phyloP scores from a whole-genome alignment of 2,329 filamentous ascomycete species.

The Fusarium setosum region DNA sequence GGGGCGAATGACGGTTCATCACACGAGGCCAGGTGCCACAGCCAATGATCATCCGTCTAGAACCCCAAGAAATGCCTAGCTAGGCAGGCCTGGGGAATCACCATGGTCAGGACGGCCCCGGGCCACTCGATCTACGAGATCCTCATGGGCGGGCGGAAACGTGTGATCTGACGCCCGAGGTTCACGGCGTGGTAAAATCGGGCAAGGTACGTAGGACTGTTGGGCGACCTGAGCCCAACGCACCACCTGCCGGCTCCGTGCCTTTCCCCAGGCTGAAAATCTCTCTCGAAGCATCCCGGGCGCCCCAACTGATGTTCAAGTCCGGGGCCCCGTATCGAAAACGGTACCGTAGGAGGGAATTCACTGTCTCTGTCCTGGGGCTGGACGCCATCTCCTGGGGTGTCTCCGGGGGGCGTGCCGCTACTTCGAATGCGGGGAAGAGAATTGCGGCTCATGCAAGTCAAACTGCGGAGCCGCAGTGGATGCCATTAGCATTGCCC shows the following conservation, averaged over 20 bases:
- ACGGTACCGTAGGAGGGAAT: constrained; percentile 38
- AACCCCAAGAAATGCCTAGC: constrained; percentile 20
- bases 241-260: constrained; percentile 14
- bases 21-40: constrained; percentile 10
- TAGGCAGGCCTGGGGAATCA: constrained; percentile 14
- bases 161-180: constrained; percentile 6
- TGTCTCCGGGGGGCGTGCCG: constrained; percentile 31
- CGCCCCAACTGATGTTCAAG: constrained; percentile 31
- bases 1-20: constrained; percentile 13
- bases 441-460: constrained; percentile 46
- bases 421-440: constrained; percentile 43
- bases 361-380: constrained; percentile 5
- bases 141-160: constrained; percentile 23
- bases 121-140: constrained; percentile 9
- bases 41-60: constrained; percentile 13
- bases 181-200: constrained; percentile 7
- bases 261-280: constrained; percentile 21
- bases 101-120: constrained; percentile 14
- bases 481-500: constrained; percentile 30
- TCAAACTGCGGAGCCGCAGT: constrained; percentile 46
- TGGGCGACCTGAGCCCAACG: constrained; percentile 2
- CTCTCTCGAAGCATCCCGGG: constrained; percentile 20
- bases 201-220: not conserved
- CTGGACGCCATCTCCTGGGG: constrained; percentile 17
- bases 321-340: constrained; percentile 40